Evolutionary conservation across 176 grass and related monocot genomes (phyloP), one percentile per base, ranked within the genome.

Genomic region (Raddia distichophylla): DNA sequence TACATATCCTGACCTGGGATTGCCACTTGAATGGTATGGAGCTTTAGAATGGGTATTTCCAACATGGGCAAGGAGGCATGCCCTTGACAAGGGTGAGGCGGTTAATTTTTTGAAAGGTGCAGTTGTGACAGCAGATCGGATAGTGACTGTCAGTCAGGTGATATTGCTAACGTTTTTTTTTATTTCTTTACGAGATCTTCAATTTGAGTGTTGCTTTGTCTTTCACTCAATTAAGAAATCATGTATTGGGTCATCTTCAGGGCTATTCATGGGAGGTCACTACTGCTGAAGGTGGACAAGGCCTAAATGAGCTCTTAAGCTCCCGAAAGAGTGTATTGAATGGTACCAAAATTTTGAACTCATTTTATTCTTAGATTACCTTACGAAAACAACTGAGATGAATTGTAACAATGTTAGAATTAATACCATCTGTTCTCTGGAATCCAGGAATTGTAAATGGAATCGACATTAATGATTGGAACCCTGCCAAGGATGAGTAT

Each of bases 201-300:
- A 82, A 13, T 46, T 9, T 65, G 3, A 64, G 19, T 71, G 57
- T 49, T 76, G 22, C 10, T 54, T 48, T 69, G 57, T 66, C 16
- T 61, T 79, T 57, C n/a, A 61, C 18, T 64, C 57, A 72, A 43
- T 72, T 59, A 61, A 60, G 68, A 78, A 77, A 68, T 69, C 18
- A 59, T 47, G 32, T 87, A 54, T n/a, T 67, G 8, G 64, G 83
- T 60, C 27, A 51, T 87, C 88, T 70, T 60, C 62, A 98, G 96
- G 96, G 96, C 59, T 98, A 98, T 82, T 91, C 93, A 78, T 95
- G 96, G 96, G 96, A 98, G 84, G 91, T 98, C 64, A 98, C 93
- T 72, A 98, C 96, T 77, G 81, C 67, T 71, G 96, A 93, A 91
- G 96, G 96, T 82, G 93, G 96, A 79, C 87, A 95, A 83, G 96